These are phyloP conservation scores for Phialophora tarda DNA, from an alignment of 2,329 filamentous ascomycete genomes.

Conservation along the genomic window DNA sequence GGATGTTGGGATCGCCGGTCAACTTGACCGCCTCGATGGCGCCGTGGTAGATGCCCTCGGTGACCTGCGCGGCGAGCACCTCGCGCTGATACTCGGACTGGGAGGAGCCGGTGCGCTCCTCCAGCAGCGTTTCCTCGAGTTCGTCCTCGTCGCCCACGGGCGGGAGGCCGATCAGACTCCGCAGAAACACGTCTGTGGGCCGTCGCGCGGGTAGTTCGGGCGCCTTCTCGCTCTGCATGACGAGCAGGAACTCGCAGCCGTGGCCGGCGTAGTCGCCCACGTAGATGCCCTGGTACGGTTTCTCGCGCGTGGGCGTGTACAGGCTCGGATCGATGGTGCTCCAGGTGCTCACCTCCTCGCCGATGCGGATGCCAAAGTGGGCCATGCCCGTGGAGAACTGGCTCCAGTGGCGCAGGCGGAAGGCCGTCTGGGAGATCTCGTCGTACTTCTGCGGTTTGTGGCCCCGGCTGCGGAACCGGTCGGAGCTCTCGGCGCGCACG, in stretches of 20 bases:
- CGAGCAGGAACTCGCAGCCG: conserved; percentile 83
- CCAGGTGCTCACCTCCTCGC: conserved; percentile 64
- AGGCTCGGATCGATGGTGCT: conserved; percentile 74
- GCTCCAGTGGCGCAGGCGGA: conserved; percentile 78
- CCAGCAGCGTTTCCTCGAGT: conserved; percentile 6
- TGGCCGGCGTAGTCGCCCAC: conserved; percentile 88
- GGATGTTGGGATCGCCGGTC: conserved; percentile 89
- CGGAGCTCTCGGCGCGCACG: conserved; percentile 57
- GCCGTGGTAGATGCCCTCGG: conserved; percentile 52
- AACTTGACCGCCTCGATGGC: conserved; percentile 84
- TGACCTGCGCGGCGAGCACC: conserved; percentile 9
- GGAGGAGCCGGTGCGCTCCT: neutral
- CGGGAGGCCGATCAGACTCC: conserved; percentile 19
- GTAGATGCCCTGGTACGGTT: conserved; percentile 90
- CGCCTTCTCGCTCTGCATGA: conserved; percentile 73
- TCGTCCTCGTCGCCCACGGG: conserved; percentile 6
- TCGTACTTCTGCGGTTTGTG: conserved; percentile 59
- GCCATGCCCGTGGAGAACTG: conserved; percentile 60
- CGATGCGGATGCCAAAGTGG: conserved; percentile 49
- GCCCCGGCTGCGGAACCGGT: conserved; percentile 51
- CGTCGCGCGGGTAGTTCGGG: conserved; percentile 50
- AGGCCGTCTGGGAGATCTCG: conserved; percentile 71
- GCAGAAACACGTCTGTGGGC: conserved; percentile 29
- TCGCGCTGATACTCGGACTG: conserved; percentile 12
- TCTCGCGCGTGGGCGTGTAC: conserved; percentile 80